These are phyloP conservation scores for Cinnamomum chago DNA, from an alignment of 164 flowering plant genomes.

Conservation along the genomic window DNA sequence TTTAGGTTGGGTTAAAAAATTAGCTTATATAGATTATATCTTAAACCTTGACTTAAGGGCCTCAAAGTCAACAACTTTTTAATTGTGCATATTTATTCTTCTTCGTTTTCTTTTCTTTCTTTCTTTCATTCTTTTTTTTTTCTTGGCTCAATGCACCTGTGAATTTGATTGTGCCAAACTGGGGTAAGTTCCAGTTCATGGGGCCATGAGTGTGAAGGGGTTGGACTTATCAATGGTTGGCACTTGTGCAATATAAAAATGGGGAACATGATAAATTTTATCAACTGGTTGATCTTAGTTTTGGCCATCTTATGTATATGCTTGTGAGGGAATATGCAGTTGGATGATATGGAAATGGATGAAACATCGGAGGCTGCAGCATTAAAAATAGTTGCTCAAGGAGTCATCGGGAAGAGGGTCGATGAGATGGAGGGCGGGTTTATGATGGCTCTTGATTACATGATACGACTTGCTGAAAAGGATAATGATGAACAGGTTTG, in stretches of 20 bases:
- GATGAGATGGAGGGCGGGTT: constrained; percentile 96
- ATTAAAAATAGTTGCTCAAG: constrained; percentile 88
- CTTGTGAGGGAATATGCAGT: constrained; percentile 28
- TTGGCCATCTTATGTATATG: not conserved
- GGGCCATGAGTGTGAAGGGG: no score
- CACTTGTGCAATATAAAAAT: no score
- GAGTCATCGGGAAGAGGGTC: constrained; percentile 95
- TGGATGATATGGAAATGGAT: constrained; percentile 91
- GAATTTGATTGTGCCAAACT: not conserved
- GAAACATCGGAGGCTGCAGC: constrained; percentile 79
- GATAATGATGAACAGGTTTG: constrained; percentile 80
- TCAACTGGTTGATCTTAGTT: no score
- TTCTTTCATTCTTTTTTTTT: not conserved
- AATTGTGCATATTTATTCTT: not conserved
- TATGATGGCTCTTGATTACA: constrained; percentile 96
- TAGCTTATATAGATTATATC: not conserved
- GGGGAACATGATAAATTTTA: no score
- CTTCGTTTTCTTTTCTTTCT: no score
- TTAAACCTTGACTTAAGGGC: not conserved
- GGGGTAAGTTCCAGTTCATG: no score
- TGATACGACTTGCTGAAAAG: constrained; percentile 81
- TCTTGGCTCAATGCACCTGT: not conserved
- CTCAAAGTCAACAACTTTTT: not conserved
- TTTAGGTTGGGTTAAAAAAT: no score
- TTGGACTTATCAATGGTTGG: no score